Evolutionary conservation across 495 filamentous ascomycete genomes (phyloP).

Genomic region (Daldinia concentrica): DNA sequence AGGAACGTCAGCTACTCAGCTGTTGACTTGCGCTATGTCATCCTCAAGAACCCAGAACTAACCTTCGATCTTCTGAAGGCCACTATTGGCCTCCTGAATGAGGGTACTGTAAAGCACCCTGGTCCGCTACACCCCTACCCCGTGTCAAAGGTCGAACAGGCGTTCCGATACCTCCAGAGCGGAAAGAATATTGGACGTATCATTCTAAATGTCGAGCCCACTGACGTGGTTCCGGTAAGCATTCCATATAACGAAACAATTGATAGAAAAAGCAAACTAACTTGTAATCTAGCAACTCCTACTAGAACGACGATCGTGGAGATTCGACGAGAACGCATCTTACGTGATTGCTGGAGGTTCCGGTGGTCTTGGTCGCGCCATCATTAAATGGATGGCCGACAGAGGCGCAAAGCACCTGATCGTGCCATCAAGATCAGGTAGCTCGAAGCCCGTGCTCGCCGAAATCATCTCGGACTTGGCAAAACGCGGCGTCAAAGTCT

Average conservation of each 20-base stretch:
- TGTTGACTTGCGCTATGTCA: slow-evolving; percentile 49
- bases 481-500: slow-evolving; percentile 38
- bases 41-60: slow-evolving; percentile 25
- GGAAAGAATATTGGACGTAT: slow-evolving; percentile 63
- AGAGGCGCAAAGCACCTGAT: slow-evolving; percentile 64
- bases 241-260: neutral
- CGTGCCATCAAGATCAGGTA: slow-evolving; percentile 62
- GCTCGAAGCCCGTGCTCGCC: slow-evolving; percentile 21
- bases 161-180: slow-evolving; percentile 62
- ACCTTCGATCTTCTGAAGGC: slow-evolving; percentile 23
- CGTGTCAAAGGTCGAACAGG: slow-evolving; percentile 55
- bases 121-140: slow-evolving; percentile 51
- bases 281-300: slow-evolving; percentile 28
- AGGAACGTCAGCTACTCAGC: slow-evolving; percentile 50
- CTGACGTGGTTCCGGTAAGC: slow-evolving; percentile 47
- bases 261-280: slow-evolving; percentile 6
- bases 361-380: slow-evolving; percentile 65
- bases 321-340: slow-evolving; percentile 49
- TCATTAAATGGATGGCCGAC: slow-evolving; percentile 62
- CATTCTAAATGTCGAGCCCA: slow-evolving; percentile 49
- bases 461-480: slow-evolving; percentile 41
- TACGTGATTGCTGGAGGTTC: slow-evolving; percentile 67
- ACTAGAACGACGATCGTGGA: slow-evolving; percentile 30
- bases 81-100: slow-evolving; percentile 31
- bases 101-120: slow-evolving; percentile 35